Evolutionary conservation across 768 basidiomycete genomes (phyloP), one percentile per base, ranked within the genome.

Genomic region (Trametes sanguinea): DNA sequence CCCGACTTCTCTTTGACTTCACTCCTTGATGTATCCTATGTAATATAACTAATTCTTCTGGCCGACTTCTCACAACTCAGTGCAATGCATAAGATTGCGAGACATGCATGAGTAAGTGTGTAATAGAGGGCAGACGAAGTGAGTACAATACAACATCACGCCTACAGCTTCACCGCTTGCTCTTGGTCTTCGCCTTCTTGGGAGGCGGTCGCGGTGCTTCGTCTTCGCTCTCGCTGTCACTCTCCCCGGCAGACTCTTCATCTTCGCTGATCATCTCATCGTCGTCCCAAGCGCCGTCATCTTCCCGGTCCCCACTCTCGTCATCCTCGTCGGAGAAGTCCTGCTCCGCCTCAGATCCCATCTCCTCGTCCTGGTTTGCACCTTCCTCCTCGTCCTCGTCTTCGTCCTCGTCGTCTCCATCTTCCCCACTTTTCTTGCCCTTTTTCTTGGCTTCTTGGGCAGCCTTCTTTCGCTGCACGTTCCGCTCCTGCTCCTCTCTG

Each of bases 401-500:
- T 22, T 77, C 78, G 0, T 76, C 78, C 0, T 77, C 80, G 2
- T 73, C 75, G 9, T 73, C 78, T 2, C 76, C 75, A 22, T 22
- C 22, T 16, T 75, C 73, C 2, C 68, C 72, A 16, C 54, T 40
- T 22, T 51, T 45, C 30, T 75, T 75, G 52, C 72, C 73, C 66
- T 74, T 65, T 73, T 67, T 65, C 69, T 54, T 54, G 50, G 43
- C 48, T 29, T 59, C 53, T 40, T 44, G 69, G 59, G 67, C 72
- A 64, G 48, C 82, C 73, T 89, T 89, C 77, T 98, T 99, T 51
- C 88, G 83, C 51, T 84, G 81, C 5, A 98, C 92, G 74, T 98
- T 99, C 56, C 83, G 82, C 72, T 94, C 95, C 71, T 98, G 97
- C 71, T 97, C 93, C 62, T 90, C 89, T 66, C 90, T 80, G 64